Percentiles rank a stretch among this genome's conserved stretches.
phyloP scores from a whole-genome alignment of 192 early-diverging fungal species.

The Coemansia sp. region DNA sequence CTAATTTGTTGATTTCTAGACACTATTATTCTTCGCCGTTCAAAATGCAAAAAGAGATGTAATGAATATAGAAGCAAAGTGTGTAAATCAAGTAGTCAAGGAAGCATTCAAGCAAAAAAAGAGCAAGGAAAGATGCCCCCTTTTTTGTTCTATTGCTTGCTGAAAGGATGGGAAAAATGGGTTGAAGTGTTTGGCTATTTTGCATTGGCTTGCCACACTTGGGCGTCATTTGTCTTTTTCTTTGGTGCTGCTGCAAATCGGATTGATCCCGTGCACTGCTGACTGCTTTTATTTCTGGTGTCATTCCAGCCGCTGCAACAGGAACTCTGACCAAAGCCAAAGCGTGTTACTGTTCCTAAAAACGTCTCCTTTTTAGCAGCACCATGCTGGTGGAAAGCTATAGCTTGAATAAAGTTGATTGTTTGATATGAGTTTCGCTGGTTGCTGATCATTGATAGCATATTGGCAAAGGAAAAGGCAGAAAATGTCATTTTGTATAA shows the following conservation, averaged over 20 bases:
- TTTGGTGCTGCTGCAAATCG: neutral
- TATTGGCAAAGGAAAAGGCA: too few species aligned
- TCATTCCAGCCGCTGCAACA: neutral
- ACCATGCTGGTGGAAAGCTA: too few species aligned
- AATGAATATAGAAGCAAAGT: neutral
- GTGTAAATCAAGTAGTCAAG: neutral
- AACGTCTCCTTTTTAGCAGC: too few species aligned
- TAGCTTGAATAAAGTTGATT: too few species aligned
- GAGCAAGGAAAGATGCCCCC: neutral
- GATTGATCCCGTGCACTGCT: conserved; percentile 1
- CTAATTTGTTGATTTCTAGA: too few species aligned
- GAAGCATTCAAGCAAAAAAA: conserved; percentile 4
- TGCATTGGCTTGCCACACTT: neutral
- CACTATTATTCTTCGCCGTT: too few species aligned
- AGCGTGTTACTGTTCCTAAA: too few species aligned
- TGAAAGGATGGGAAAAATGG: neutral
- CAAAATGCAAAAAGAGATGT: neutral
- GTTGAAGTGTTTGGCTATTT: neutral
- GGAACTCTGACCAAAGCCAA: neutral
- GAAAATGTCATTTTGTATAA: too few species aligned
- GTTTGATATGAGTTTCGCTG: too few species aligned
- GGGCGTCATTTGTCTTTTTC: too few species aligned
- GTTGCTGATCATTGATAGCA: too few species aligned
- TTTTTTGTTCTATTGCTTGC: neutral
- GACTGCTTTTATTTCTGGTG: neutral